Base-by-base conservation (phyloP, 768 basidiomycete species). In the Naematelia aurantialba region DNA sequence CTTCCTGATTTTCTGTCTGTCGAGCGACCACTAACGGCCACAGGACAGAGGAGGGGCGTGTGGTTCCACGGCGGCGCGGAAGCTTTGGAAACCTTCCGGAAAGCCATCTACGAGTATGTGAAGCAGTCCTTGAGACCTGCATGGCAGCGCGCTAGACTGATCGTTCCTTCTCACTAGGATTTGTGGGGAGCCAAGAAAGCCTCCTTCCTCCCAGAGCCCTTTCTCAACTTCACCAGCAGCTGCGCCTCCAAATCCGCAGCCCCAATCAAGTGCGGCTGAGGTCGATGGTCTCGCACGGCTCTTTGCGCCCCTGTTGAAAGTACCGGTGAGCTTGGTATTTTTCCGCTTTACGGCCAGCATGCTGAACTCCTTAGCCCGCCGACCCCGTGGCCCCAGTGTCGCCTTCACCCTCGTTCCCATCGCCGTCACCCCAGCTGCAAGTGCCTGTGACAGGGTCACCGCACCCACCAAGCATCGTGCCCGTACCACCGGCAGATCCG, bases 41-140 rank as follows among this genome's bases (percentile, higher is more conserved):
- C 17, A 66, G 61, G 50, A 51, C 58, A 51, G 46, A 57, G 61
- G 17, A 57, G 61, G 45, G 66, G 67, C 4, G 55, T 72, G 24
- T 72, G 70, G 70, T 72, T 72, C 30, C 58, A 57, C 17, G 70
- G 68, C 52, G 62, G 63, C 14, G 45, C 46, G 13, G 62, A 63
- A 24, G 62, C 52, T 17, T 62, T 67, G 11, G 55, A 62, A 17
- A 27, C 50, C 24, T 72, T 72, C 59, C 48, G 52, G 25, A 48
- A 22, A n/a, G 57, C 59, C 13, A 66, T 72, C 3, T 34, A 64
- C 2, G 44, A 61, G 70, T 72, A 45, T 49, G 70, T 42, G 11
- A 2, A 39, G 30, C 26, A 26, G 19, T 42, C 25, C 19, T 21
- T 54, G 21, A n/a, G n/a, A n/a, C n/a, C n/a, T 4, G 22, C 13